These are phyloP conservation scores for Saraca asoca DNA, from an alignment of 331 rosid species.

Conservation along the genomic window DNA sequence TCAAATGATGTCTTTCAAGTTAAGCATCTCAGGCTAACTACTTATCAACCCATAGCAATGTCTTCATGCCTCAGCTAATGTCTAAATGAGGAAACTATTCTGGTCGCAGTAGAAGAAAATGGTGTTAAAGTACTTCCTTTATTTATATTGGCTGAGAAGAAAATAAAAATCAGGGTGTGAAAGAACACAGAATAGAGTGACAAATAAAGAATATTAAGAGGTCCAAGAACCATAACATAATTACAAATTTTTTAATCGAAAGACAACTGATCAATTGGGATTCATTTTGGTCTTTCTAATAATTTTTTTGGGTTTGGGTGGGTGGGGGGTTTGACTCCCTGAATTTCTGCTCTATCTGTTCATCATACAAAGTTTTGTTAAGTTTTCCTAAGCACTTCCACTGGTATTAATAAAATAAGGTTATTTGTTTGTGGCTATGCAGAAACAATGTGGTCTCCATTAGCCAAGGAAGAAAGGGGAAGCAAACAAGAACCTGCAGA, in stretches of 20 bases:
- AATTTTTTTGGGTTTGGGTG: not conserved
- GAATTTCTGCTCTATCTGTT: constrained; percentile 6
- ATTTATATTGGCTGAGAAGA: constrained; percentile 1
- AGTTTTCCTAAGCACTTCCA: constrained; percentile 5
- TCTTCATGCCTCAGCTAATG: constrained; percentile 11
- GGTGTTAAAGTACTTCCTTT: constrained; percentile 9
- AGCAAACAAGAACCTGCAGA: constrained; percentile 35
- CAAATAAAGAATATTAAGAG: not conserved
- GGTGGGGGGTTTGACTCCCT: constrained; percentile 19
- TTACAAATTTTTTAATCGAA: not conserved
- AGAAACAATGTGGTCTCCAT: constrained; percentile 49
- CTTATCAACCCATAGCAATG: not conserved
- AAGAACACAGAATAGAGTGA: constrained; percentile 2
- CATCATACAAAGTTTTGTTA: not conserved
- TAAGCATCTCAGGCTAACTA: constrained; percentile 4
- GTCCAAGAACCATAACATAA: not conserved
- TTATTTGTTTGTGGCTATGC: constrained; percentile 30
- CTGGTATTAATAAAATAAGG: constrained; percentile 20
- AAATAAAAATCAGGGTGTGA: not conserved
- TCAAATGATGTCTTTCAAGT: not conserved
- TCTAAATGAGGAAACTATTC: constrained; percentile 16
- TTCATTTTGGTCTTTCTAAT: too few species aligned
- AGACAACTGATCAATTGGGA: not conserved
- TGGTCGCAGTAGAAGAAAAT: constrained; percentile 29
- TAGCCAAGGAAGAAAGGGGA: constrained; percentile 27